Percentiles rank a stretch among this genome's conserved stretches.
Evolutionary conservation across 2,329 filamentous ascomycete species (phyloP).

Genomic region (Fusarium sp.): DNA sequence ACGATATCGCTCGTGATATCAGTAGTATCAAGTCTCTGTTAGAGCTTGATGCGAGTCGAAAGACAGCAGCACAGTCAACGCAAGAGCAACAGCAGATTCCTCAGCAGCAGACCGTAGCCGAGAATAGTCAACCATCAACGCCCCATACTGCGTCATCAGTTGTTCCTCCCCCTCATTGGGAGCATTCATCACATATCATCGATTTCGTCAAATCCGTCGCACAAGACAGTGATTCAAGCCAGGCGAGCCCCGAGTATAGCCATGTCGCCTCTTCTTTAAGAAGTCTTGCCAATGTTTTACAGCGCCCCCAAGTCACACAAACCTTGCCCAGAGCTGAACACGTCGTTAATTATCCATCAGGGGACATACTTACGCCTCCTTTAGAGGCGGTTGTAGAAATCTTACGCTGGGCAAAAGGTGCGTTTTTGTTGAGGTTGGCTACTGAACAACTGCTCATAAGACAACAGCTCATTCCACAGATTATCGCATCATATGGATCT

Average conservation of each 20-base stretch:
- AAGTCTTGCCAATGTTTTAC: slow-evolving; percentile 18
- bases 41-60: slow-evolving; percentile 29
- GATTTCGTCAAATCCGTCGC: slow-evolving; percentile 53
- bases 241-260: not conserved
- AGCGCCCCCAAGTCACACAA: not conserved
- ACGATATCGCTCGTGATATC: slow-evolving; percentile 54
- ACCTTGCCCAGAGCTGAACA: no score
- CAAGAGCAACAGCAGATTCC: not conserved
- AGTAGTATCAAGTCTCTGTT: slow-evolving; percentile 52
- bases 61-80: not conserved
- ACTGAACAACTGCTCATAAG: not conserved
- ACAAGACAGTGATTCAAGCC: not conserved
- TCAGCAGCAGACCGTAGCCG: no score
- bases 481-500: slow-evolving; percentile 52
- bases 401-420: slow-evolving; percentile 55
- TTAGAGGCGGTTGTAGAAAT: slow-evolving; percentile 48
- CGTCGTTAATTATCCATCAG: not conserved
- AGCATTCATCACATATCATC: slow-evolving; percentile 54
- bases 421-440: fast-evolving
- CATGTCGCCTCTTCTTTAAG: slow-evolving; percentile 24
- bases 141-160: fast-evolving
- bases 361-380: slow-evolving; percentile 46
- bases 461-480: slow-evolving; percentile 47
- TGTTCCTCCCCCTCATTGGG: slow-evolving; percentile 42
- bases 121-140: fast-evolving